Evolutionary conservation across 2,329 filamentous ascomycete genomes (phyloP), one percentile per base, ranked within the genome.

Genomic region (Penicillium corylophilum): DNA sequence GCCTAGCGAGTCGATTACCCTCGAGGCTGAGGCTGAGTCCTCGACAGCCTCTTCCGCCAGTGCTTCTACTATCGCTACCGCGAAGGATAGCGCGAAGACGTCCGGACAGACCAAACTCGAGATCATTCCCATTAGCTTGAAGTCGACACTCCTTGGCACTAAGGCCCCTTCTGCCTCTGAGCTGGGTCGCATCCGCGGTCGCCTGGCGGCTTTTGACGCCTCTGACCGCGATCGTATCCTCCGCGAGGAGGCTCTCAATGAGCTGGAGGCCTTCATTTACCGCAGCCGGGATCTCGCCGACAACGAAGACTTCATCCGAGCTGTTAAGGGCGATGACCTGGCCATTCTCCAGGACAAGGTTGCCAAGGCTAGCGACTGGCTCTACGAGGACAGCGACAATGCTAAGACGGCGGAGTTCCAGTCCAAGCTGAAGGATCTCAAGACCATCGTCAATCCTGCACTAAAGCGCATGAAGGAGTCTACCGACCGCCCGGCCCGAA

Each of bases 191-290:
- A 82, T 85, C 65, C 86, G 87, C 69, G 82, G 88, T 61, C 87
- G 90, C 40, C 82, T 99, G 39, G 81, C 85, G 64, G 87, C 90
- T 4, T 97, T 99, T 64, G 90, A 95, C 60, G 79, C 82, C 23
- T 96, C 93, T 2, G 94, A 99, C 72, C 83, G 82, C 60, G 84
- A 87, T 24, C 88, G 92, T 45, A 75, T 85, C 31, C 78, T 85
- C 51, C 85, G 92, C 28, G 92, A 96, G 69, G 93, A 96, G 70
- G 84, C 89, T 1, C 78, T 96, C 51, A 99, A 97, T 74, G 87
- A 89, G 59, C 83, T 99, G n/a, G 94, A 99, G 73, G 87, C 82
- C 12, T 97, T 88, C 72, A 96, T 93, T 13, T 99, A 99, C 79
- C 87, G 85, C 65, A 83, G 89, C 24, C 86, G 91, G 23, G 91